Evolutionary conservation across 73 alveolate genomes (phyloP).

Genomic region (Tetrahymena borealis): DNA sequence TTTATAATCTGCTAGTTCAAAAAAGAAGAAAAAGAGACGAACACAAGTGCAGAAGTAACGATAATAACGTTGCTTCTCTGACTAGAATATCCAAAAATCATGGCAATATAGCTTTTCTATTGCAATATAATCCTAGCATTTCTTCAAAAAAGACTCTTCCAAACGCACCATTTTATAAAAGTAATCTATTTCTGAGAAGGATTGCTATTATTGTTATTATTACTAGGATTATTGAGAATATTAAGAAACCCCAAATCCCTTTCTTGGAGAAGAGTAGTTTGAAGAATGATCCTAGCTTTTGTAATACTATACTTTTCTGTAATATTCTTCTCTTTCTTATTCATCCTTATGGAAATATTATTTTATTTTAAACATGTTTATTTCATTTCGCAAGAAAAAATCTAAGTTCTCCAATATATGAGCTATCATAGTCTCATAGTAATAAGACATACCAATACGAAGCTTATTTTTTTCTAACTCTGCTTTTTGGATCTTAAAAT

Average conservation of each 20-base stretch:
- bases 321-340: too few relatives aligned
- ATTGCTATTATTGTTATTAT: too few relatives aligned
- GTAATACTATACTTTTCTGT: too few relatives aligned
- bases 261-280: too few relatives aligned
- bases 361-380: neutral
- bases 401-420: neutral
- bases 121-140: neutral
- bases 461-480: neutral
- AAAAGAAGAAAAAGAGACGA: neutral
- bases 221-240: neutral
- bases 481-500: neutral
- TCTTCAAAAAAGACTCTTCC: neutral
- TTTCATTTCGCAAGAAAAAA: neutral
- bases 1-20: neutral
- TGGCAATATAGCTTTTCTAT: neutral
- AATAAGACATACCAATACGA: neutral
- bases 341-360: too few relatives aligned
- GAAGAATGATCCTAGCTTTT: too few relatives aligned
- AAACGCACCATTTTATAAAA: neutral
- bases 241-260: too few relatives aligned
- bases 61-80: neutral
- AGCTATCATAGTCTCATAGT: neutral
- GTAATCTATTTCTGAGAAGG: too few relatives aligned
- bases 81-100: neutral
- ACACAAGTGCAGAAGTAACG: neutral